These are phyloP conservation scores for Schwanniomyces vanrijiae DNA, from an alignment of 805 yeast genomes.

Conservation along the genomic window DNA sequence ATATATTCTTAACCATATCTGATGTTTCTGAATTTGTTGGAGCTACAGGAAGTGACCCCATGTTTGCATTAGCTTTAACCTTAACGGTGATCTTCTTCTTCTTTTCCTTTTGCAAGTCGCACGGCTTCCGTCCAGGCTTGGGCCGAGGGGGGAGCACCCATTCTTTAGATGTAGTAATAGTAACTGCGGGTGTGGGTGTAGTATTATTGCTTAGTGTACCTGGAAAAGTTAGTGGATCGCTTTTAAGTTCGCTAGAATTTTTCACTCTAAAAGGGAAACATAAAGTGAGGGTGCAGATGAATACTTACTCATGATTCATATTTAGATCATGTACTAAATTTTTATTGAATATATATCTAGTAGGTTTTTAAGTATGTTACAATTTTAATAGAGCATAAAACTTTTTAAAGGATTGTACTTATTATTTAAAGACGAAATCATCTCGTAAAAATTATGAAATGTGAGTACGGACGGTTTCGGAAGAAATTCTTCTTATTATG, in stretches of 20 bases:
- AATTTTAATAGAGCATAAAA: neutral
- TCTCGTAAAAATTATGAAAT: slow-evolving; percentile 3
- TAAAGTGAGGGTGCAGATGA: neutral
- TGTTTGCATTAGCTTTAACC: neutral
- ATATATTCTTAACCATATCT: slow-evolving; percentile 8
- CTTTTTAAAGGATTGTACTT: neutral
- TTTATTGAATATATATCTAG: neutral
- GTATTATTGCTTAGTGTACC: neutral
- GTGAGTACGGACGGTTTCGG: slow-evolving; percentile 6
- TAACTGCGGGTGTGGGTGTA: slow-evolving; percentile 1
- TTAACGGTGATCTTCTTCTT: slow-evolving; percentile 2
- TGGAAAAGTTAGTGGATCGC: slow-evolving; percentile 1
- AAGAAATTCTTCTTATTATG: neutral
- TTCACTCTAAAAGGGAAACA: neutral
- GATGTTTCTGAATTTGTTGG: neutral
- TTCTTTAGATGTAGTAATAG: slow-evolving; percentile 62
- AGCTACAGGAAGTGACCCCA: neutral
- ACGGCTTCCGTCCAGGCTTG: slow-evolving; percentile 45
- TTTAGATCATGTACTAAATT: neutral
- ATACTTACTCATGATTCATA: slow-evolving; percentile 1
- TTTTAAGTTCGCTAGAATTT: neutral
- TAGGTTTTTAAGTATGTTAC: neutral
- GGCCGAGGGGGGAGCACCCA: slow-evolving; percentile 72
- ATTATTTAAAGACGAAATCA: slow-evolving; percentile 1
- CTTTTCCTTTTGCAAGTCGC: slow-evolving; percentile 5